A percentile compares a stretch with the other conserved stretches of the same genome.
Evolutionary conservation across 2,329 filamentous ascomycete genomes (phyloP).

Genomic region (Sarocladium oryzae): DNA sequence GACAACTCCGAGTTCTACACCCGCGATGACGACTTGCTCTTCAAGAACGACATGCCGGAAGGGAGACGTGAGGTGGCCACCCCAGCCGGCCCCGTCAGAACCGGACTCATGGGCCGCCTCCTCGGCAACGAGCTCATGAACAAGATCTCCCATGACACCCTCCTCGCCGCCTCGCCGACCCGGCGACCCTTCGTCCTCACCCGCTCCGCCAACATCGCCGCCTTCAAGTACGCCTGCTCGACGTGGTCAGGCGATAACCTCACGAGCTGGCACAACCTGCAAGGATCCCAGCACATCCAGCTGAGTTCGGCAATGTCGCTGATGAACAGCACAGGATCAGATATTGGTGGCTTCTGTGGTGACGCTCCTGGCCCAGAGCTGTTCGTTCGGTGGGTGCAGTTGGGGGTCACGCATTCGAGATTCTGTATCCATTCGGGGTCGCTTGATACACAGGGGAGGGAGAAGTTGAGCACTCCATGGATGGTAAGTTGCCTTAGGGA

Average conservation of each 20-base stretch:
- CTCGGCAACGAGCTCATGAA: constrained; percentile 7
- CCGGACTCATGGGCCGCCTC: constrained; percentile 4
- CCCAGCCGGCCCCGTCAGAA: not conserved
- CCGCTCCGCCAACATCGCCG: not conserved
- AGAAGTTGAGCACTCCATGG: constrained; percentile 5
- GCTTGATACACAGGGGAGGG: not conserved
- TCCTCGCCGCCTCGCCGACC: not conserved
- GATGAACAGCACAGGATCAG: constrained; percentile 1
- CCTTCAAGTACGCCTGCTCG: constrained; percentile 7
- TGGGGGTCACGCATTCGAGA: constrained; percentile 8
- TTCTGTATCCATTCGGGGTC: constrained; percentile 5
- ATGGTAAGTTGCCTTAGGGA: not conserved
- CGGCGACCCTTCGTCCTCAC: constrained; percentile 3
- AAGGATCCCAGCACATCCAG: constrained; percentile 5
- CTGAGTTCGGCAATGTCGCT: constrained; percentile 7
- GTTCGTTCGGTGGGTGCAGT: constrained; percentile 7
- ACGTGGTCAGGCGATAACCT: constrained; percentile 7
- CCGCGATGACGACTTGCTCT: constrained; percentile 6
- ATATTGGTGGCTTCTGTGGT: constrained; percentile 5
- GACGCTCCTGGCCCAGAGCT: not conserved
- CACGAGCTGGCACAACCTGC: constrained; percentile 3
- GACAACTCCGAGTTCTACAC: constrained; percentile 8
- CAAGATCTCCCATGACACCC: constrained; percentile 2
- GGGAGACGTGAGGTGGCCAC: not conserved
- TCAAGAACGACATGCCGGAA: constrained; percentile 6